Evolutionary conservation across 768 basidiomycete genomes (phyloP).

Genomic region (Epithele typhae): DNA sequence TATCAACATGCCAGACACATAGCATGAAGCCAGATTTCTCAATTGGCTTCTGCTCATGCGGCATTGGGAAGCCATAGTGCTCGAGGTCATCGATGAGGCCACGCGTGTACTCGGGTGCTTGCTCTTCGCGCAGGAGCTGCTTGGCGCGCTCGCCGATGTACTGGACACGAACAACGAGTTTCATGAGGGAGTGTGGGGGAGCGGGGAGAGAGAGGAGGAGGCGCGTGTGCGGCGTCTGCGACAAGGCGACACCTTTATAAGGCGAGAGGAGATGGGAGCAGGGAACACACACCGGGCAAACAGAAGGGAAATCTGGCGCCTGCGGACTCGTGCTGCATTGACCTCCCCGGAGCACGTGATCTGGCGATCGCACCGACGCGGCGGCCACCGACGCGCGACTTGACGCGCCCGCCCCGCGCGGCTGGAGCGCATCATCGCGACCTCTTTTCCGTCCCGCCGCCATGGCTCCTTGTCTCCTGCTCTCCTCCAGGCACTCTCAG

Average conservation of each 20-base stretch:
- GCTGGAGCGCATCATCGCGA: too few species aligned
- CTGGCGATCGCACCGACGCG: not conserved
- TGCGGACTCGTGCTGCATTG: not conserved
- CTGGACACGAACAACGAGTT: slow-evolving; percentile 15
- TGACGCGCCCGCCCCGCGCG: too few species aligned
- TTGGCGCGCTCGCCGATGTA: slow-evolving; percentile 15
- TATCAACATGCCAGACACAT: slow-evolving; percentile 9
- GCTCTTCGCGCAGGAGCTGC: slow-evolving; percentile 11
- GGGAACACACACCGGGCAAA: not conserved
- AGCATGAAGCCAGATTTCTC: slow-evolving; percentile 14
- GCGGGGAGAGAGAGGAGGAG: not conserved
- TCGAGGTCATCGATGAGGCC: slow-evolving; percentile 14
- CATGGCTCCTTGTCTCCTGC: slow-evolving; percentile 1
- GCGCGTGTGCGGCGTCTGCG: not conserved
- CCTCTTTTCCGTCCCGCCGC: too few species aligned
- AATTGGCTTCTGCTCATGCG: slow-evolving; percentile 13
- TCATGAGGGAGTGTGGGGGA: slow-evolving; percentile 4
- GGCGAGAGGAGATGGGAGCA: not conserved
- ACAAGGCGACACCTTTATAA: not conserved
- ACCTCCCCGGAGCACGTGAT: not conserved
- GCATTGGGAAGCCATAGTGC: slow-evolving; percentile 9
- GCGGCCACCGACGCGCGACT: too few species aligned
- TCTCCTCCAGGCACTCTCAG: not conserved
- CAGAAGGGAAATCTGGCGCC: too few species aligned
- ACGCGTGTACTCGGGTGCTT: slow-evolving; percentile 11